phyloP scores from a whole-genome alignment of 2,329 filamentous ascomycete species.

The Monosporascus sp. region DNA sequence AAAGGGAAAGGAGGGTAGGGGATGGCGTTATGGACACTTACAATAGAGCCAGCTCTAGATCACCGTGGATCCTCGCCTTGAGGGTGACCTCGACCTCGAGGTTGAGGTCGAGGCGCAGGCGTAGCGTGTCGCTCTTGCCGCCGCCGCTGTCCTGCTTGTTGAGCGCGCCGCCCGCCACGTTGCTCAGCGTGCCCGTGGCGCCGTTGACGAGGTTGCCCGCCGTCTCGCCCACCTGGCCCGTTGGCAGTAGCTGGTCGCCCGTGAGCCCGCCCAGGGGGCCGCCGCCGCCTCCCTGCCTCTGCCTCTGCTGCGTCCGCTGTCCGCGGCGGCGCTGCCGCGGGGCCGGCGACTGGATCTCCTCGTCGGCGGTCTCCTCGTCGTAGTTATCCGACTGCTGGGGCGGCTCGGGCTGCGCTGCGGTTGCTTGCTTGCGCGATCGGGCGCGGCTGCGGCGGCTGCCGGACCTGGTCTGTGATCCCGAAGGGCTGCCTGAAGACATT shows the following conservation, averaged over 20 bases:
- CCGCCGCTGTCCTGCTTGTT: constrained; percentile 16
- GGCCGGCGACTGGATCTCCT: constrained; percentile 21
- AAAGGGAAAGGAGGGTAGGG: constrained; percentile 1
- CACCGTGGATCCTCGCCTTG: constrained; percentile 81
- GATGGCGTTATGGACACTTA: constrained; percentile 30
- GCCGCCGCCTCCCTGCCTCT: constrained; percentile 15
- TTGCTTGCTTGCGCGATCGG: constrained; percentile 17
- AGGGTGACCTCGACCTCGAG: constrained; percentile 80
- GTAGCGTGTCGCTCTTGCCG: constrained; percentile 58
- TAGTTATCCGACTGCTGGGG: constrained; percentile 14
- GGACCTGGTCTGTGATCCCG: constrained; percentile 11
- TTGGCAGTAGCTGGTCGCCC: constrained; percentile 22
- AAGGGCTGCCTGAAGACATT: constrained; percentile 23
- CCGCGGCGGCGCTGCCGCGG: constrained; percentile 17
- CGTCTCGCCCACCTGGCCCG: constrained; percentile 24
- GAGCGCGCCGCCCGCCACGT: constrained; percentile 20
- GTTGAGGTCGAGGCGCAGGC: constrained; percentile 72
- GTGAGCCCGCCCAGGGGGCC: constrained; percentile 14
- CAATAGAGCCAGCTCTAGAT: constrained; percentile 69
- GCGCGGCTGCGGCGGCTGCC: constrained; percentile 21
- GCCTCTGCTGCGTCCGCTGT: constrained; percentile 14
- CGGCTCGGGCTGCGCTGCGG: constrained; percentile 15
- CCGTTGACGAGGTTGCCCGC: constrained; percentile 23
- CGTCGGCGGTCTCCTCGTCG: constrained; percentile 19
- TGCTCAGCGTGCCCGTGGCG: constrained; percentile 21